These are phyloP conservation scores for Crucibulum laeve DNA, from an alignment of 768 basidiomycete genomes.

Conservation along the genomic window DNA sequence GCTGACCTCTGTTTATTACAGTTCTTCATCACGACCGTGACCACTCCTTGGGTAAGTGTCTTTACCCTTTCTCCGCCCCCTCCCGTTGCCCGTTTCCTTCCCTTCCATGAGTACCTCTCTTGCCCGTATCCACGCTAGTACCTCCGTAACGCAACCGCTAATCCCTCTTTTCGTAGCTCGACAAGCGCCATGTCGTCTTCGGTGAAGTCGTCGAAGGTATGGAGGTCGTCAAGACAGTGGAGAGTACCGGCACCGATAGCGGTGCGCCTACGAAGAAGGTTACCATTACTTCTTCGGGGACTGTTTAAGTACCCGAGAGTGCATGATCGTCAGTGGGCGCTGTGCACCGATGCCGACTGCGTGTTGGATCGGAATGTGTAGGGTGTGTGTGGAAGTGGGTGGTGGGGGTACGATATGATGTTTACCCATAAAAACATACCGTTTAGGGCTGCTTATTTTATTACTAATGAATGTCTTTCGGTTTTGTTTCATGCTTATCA, in stretches of 20 bases:
- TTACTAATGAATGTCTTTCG: no score
- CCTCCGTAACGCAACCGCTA: not conserved
- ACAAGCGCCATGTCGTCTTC: slow-evolving; percentile 68
- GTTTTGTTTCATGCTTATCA: no score
- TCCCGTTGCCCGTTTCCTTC: not conserved
- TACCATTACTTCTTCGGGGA: slow-evolving; percentile 58
- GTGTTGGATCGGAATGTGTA: no score
- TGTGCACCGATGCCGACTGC: no score
- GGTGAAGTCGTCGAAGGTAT: slow-evolving; percentile 65
- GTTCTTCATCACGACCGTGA: slow-evolving; percentile 77
- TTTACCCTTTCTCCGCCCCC: not conserved
- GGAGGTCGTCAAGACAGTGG: slow-evolving; percentile 60
- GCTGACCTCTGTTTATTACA: no score
- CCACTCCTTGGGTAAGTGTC: slow-evolving; percentile 54
- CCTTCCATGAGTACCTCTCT: not conserved
- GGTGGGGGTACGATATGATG: no score
- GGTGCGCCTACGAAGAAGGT: slow-evolving; percentile 41
- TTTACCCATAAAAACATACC: no score
- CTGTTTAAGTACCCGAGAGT: no score
- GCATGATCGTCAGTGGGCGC: no score
- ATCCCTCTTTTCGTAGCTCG: slow-evolving; percentile 49
- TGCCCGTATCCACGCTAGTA: not conserved
- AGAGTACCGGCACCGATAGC: slow-evolving; percentile 33
- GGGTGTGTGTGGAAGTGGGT: no score
- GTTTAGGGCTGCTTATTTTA: no score